A percentile compares a stretch with the other conserved stretches of the same genome.
phyloP scores from a whole-genome alignment of 2,329 filamentous ascomycete genomes.

The Cladophialophora carrionii region DNA sequence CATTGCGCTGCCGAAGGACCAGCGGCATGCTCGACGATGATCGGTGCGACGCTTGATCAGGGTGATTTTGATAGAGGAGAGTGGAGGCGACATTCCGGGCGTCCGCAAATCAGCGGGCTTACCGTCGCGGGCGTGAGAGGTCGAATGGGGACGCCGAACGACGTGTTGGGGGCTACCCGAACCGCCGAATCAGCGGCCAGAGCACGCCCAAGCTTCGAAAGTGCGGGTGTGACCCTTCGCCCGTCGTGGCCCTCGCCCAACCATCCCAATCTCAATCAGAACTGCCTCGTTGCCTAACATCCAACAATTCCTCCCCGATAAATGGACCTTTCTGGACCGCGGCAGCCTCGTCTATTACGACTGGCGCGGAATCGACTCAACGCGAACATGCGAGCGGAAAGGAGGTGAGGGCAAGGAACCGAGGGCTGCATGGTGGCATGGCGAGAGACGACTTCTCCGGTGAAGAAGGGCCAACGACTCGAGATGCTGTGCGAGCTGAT shows the following conservation, averaged over 20 bases:
- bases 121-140: conserved; percentile 23
- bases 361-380: conserved; percentile 12
- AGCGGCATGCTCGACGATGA: background rate
- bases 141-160: conserved; percentile 30
- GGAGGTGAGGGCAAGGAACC: background rate
- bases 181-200: conserved; percentile 32
- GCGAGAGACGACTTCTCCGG: conserved; percentile 17
- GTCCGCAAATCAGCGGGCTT: conserved; percentile 28
- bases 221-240: conserved; percentile 27
- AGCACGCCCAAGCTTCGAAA: conserved; percentile 30
- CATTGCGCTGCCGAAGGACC: conserved; percentile 3
- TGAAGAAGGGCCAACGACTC: background rate
- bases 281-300: conserved; percentile 27
- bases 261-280: conserved; percentile 33
- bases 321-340: conserved; percentile 20
- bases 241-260: conserved; percentile 17
- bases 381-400: conserved; percentile 4
- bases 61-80: conserved; percentile 34
- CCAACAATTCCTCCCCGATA: conserved; percentile 26
- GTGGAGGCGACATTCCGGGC: conserved; percentile 20
- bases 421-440: background rate
- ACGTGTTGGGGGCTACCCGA: conserved; percentile 28
- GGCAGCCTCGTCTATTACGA: conserved; percentile 33
- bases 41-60: conserved; percentile 5
- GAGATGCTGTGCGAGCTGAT: background rate